Conservation (phyloP, 2,329 filamentous ascomycete species). For the Mycosphaerella sp. region DNA sequence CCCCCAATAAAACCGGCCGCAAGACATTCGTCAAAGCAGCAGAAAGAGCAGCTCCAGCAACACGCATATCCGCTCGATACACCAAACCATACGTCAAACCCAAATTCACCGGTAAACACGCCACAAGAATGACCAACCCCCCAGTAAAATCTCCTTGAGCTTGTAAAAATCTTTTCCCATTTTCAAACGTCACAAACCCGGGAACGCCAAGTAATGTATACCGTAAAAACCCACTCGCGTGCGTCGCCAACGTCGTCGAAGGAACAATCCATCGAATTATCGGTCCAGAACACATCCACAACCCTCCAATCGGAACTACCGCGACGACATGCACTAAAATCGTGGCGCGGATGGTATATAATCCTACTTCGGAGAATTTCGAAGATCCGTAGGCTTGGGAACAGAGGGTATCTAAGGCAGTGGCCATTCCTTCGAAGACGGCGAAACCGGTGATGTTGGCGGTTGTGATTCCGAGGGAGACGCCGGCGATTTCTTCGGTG, state of each 20-base stretch:
- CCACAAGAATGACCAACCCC: constrained; percentile 25
- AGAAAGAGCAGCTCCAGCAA: constrained; percentile 48
- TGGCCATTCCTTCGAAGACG: constrained; percentile 48
- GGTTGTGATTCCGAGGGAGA: constrained; percentile 48
- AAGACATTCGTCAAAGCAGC: constrained; percentile 39
- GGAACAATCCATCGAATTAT: constrained; percentile 35
- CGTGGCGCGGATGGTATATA: constrained; percentile 50
- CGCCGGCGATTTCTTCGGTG: constrained; percentile 48
- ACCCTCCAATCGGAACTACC: constrained; percentile 43
- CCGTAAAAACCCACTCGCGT: constrained; percentile 46
- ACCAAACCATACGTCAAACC: constrained; percentile 19
- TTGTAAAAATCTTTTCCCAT: constrained; percentile 50
- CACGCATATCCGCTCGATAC: constrained; percentile 37
- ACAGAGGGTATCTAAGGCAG: constrained; percentile 47
- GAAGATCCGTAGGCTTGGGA: constrained; percentile 49
- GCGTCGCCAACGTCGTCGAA: constrained; percentile 42
- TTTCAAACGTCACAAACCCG: constrained; percentile 50
- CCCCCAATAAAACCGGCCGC: constrained; percentile 44
- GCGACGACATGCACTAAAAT: constrained; percentile 42
- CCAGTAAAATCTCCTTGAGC: constrained; percentile 50
- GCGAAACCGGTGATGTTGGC: constrained; percentile 51
- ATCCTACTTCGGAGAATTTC: constrained; percentile 43
- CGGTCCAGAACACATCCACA: constrained; percentile 45
- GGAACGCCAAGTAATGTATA: constrained; percentile 47
- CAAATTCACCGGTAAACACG: constrained; percentile 18